A percentile compares a stretch with the other conserved stretches of the same genome.
phyloP scores from a whole-genome alignment of 164 flowering plant genomes.

The Echeveria elegans region DNA sequence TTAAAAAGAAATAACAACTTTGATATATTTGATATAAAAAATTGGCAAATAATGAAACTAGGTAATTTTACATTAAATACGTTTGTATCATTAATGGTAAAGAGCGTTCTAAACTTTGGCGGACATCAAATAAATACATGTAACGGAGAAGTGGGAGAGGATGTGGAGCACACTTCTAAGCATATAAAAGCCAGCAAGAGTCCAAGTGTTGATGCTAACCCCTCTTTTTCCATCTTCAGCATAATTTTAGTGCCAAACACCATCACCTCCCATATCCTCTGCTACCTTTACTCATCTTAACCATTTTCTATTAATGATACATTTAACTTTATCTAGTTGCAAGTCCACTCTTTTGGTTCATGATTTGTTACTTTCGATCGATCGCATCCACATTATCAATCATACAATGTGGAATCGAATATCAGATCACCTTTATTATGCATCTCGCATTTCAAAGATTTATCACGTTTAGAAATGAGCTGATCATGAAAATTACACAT shows the following conservation, averaged over 20 bases:
- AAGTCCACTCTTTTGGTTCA: background rate
- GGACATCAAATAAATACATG: background rate
- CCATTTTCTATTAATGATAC: background rate
- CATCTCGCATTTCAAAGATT: background rate
- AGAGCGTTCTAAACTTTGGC: no score
- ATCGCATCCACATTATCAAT: background rate
- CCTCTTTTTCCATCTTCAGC: slow-evolving; percentile 3
- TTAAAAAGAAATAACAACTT: no score
- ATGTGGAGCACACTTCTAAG: background rate
- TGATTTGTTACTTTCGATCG: background rate
- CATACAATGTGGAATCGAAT: background rate
- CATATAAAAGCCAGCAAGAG: background rate
- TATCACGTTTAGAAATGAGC: background rate
- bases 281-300: background rate
- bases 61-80: no score
- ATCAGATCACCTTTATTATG: background rate
- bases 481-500: background rate
- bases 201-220: background rate
- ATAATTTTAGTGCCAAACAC: background rate
- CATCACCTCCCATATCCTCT: background rate
- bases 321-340: background rate
- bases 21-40: no score
- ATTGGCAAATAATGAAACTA: no score
- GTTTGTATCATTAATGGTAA: no score
- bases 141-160: background rate